Conservation (phyloP, 1,284 basidiomycete genomes). For the Ceratobasidium theobromae region DNA sequence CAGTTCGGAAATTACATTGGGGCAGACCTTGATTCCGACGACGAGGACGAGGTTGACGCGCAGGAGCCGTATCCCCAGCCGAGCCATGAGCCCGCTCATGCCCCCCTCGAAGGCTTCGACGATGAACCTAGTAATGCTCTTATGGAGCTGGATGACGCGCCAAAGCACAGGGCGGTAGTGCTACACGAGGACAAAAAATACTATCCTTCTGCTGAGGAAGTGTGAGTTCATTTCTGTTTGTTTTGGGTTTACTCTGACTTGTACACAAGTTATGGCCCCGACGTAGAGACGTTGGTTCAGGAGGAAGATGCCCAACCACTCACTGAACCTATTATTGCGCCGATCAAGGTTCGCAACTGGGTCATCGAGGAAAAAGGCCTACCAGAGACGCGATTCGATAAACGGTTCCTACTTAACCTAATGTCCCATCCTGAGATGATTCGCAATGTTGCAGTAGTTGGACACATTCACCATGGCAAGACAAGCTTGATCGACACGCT, state of each 20-base stretch:
- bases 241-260: slow-evolving; percentile 8
- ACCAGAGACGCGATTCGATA: slow-evolving; percentile 91
- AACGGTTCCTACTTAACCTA: slow-evolving; percentile 93
- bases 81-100: slow-evolving; percentile 38
- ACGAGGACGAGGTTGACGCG: slow-evolving; percentile 57
- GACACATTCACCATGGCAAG: slow-evolving; percentile 98
- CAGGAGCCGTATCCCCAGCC: slow-evolving; percentile 45
- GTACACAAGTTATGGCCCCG: slow-evolving; percentile 68
- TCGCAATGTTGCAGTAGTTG: slow-evolving; percentile 91
- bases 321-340: slow-evolving; percentile 93
- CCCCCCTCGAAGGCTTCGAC: slow-evolving; percentile 75
- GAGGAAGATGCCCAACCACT: slow-evolving; percentile 98
- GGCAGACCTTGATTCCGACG: slow-evolving; percentile 87
- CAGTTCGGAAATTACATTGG: slow-evolving; percentile 95
- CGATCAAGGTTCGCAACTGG: slow-evolving; percentile 91
- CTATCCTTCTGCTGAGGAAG: slow-evolving; percentile 89
- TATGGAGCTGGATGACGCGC: slow-evolving; percentile 71
- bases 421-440: slow-evolving; percentile 93
- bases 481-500: slow-evolving; percentile 97
- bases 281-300: slow-evolving; percentile 95
- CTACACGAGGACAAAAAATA: slow-evolving; percentile 99
- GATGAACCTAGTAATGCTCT: slow-evolving; percentile 62
- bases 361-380: slow-evolving; percentile 89
- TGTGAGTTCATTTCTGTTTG: slow-evolving; percentile 42
- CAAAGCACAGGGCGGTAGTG: slow-evolving; percentile 78